These are phyloP conservation scores for Cucumis cinereus DNA, from an alignment of 306 rosid species.

Conservation along the genomic window DNA sequence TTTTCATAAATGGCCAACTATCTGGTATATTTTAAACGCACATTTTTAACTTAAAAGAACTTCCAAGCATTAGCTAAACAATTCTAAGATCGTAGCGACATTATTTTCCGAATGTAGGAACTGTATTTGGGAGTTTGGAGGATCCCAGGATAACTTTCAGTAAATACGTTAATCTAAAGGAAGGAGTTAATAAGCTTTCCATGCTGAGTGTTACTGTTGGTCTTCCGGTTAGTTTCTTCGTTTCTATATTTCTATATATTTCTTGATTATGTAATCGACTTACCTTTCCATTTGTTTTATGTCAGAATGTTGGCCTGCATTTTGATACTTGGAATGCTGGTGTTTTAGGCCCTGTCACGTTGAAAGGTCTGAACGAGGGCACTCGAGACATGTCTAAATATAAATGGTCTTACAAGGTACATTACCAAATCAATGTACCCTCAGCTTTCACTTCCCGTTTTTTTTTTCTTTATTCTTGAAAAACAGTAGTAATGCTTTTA, in stretches of 20 bases:
- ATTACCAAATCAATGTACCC: neutral
- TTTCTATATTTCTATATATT: slow-evolving; percentile 1
- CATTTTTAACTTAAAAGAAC: neutral
- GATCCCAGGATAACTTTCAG: slow-evolving; percentile 54
- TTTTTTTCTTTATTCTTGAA: neutral
- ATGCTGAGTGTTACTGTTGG: slow-evolving; percentile 74
- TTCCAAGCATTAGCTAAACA: neutral
- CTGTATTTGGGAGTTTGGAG: slow-evolving; percentile 40
- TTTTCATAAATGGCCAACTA: slow-evolving; percentile 71
- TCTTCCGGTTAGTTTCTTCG: slow-evolving; percentile 58
- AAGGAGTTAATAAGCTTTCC: slow-evolving; percentile 79
- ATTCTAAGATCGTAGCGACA: slow-evolving; percentile 1
- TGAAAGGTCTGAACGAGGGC: slow-evolving; percentile 66
- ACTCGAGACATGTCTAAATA: slow-evolving; percentile 69
- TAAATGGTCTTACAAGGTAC: slow-evolving; percentile 94
- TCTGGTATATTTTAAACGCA: slow-evolving; percentile 36
- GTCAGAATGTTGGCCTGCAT: slow-evolving; percentile 68
- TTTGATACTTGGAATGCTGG: slow-evolving; percentile 88
- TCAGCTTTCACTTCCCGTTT: neutral
- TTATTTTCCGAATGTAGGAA: slow-evolving; percentile 35
- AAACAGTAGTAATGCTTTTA: neutral
- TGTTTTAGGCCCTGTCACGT: slow-evolving; percentile 76
- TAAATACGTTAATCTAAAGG: slow-evolving; percentile 31
- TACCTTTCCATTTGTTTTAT: slow-evolving; percentile 9
- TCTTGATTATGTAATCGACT: neutral